phyloP scores from a whole-genome alignment of 352 stramenopile genomes.

The Phytophthora melonis region DNA sequence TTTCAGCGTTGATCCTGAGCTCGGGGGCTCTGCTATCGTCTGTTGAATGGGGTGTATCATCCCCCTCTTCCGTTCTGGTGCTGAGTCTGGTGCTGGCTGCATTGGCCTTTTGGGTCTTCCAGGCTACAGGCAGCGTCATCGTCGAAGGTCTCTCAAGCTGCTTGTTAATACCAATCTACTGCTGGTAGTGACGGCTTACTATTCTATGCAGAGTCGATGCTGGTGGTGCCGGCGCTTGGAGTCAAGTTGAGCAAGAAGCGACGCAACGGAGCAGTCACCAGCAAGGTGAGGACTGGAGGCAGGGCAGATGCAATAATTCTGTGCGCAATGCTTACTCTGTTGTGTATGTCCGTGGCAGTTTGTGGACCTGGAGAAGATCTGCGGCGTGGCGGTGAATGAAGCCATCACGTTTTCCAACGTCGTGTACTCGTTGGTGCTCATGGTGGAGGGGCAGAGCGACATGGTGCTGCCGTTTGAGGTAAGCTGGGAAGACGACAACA shows the following conservation, averaged over 20 bases:
- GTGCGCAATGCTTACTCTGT: not conserved
- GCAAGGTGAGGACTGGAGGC: slow-evolving; percentile 22
- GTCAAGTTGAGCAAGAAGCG: slow-evolving; percentile 73
- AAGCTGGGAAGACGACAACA: not conserved
- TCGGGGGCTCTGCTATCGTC: slow-evolving; percentile 32
- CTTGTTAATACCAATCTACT: not conserved
- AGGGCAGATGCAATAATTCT: not conserved
- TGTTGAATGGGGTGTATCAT: slow-evolving; percentile 34
- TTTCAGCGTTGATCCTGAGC: slow-evolving; percentile 19
- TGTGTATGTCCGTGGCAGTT: slow-evolving; percentile 22
- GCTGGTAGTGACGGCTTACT: not conserved
- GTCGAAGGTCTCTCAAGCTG: slow-evolving; percentile 36
- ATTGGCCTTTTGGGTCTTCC: slow-evolving; percentile 28
- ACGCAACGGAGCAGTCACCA: slow-evolving; percentile 51
- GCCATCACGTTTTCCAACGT: slow-evolving; percentile 83
- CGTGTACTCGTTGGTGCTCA: slow-evolving; percentile 85
- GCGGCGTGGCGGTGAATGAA: slow-evolving; percentile 83
- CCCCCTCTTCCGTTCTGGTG: slow-evolving; percentile 10
- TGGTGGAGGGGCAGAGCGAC: slow-evolving; percentile 66
- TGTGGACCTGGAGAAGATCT: slow-evolving; percentile 53
- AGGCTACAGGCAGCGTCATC: slow-evolving; percentile 30
- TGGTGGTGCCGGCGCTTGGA: slow-evolving; percentile 78
- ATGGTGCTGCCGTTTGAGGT: slow-evolving; percentile 89
- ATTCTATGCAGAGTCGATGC: slow-evolving; percentile 64
- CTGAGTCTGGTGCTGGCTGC: slow-evolving; percentile 24